These are phyloP conservation scores for Rhizopogon salebrosus DNA, from an alignment of 768 basidiomycete genomes.

Conservation along the genomic window DNA sequence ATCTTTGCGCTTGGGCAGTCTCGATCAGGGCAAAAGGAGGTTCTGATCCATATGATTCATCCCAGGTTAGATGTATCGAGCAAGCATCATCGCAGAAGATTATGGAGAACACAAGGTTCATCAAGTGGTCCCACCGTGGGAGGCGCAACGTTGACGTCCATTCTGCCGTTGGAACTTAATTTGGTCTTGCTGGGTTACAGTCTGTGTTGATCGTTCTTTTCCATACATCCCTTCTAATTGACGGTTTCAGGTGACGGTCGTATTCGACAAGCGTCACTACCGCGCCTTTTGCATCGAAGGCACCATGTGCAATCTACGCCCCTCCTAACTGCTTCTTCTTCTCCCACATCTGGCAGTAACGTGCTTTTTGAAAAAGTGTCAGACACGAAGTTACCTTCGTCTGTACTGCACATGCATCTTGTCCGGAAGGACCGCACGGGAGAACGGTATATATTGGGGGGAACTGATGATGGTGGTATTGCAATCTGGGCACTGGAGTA, in stretches of 20 bases:
- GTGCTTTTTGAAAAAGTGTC: slow-evolving; percentile 35
- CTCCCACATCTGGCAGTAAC: slow-evolving; percentile 2
- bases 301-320: neutral
- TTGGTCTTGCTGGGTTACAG: slow-evolving; percentile 60
- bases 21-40: slow-evolving; percentile 1
- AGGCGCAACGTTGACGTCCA: slow-evolving; percentile 26
- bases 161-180: slow-evolving; percentile 55
- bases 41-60: neutral
- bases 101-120: neutral
- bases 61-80: neutral
- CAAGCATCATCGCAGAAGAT: neutral
- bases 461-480: slow-evolving; percentile 74
- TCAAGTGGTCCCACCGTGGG: slow-evolving; percentile 2
- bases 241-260: slow-evolving; percentile 43
- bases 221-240: neutral
- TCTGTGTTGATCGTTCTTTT: slow-evolving; percentile 26
- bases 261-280: slow-evolving; percentile 40
- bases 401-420: slow-evolving; percentile 41
- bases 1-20: neutral
- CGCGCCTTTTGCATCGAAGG: slow-evolving; percentile 20
- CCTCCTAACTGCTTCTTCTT: neutral
- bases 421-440: slow-evolving; percentile 54
- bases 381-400: slow-evolving; percentile 41
- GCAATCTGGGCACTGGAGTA: slow-evolving; percentile 70
- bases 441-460: slow-evolving; percentile 64